Evolutionary conservation across 75 land plant genomes (phyloP).

Genomic region (Adiantum capillusveneris): DNA sequence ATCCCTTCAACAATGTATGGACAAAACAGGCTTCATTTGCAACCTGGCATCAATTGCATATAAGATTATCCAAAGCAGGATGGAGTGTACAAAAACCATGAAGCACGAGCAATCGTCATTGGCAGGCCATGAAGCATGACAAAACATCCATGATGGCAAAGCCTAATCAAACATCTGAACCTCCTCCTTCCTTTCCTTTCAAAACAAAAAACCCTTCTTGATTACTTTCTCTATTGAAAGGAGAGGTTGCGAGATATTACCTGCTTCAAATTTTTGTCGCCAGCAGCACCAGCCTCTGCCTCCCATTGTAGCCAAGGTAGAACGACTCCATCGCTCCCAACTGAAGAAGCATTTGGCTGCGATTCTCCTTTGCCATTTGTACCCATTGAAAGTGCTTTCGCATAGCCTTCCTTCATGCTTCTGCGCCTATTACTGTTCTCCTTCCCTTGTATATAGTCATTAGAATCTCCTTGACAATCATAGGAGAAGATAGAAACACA

Average conservation of each 20-base stretch:
- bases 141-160: neutral
- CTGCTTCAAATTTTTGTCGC: neutral
- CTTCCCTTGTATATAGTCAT: neutral
- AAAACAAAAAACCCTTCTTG: neutral
- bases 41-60: no score
- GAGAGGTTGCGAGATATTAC: neutral
- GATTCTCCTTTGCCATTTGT: neutral
- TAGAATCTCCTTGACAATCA: slow-evolving; percentile 17
- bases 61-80: no score
- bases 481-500: slow-evolving; percentile 74
- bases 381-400: neutral
- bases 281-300: slow-evolving; percentile 44
- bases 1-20: no score
- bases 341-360: slow-evolving; percentile 4
- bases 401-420: neutral
- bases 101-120: no score
- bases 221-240: neutral
- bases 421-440: neutral
- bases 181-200: neutral
- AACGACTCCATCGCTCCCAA: slow-evolving; percentile 73
- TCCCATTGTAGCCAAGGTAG: slow-evolving; percentile 99
- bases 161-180: neutral
- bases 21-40: no score
- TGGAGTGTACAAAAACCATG: no score
- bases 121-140: no score